These are phyloP conservation scores for Pseudogymnoascus sp. DNA, from an alignment of 2,329 filamentous ascomycete species.

Conservation along the genomic window DNA sequence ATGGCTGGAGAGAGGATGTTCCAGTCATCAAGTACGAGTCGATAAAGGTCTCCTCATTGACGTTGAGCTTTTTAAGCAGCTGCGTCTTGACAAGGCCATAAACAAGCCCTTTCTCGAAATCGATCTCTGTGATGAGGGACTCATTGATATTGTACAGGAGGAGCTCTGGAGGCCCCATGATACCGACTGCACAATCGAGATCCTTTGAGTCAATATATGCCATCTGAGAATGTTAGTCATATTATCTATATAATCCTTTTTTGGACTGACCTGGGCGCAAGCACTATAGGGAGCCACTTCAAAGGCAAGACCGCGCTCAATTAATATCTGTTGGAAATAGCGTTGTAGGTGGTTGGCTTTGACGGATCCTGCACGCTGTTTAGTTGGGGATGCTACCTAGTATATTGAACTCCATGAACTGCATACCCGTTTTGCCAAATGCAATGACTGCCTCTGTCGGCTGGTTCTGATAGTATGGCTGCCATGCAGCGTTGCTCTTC, in stretches of 20 bases:
- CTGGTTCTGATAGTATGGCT: slow-evolving; percentile 72
- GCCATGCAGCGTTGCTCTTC: slow-evolving; percentile 76
- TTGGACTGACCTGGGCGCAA: slow-evolving; percentile 64
- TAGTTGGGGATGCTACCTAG: slow-evolving; percentile 19
- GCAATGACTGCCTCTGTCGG: slow-evolving; percentile 73
- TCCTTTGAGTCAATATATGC: slow-evolving; percentile 68
- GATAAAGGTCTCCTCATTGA: slow-evolving; percentile 65
- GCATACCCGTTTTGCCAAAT: slow-evolving; percentile 75
- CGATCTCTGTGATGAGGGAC: slow-evolving; percentile 54
- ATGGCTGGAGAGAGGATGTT: slow-evolving; percentile 69
- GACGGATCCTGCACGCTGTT: slow-evolving; percentile 53
- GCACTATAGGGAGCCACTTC: slow-evolving; percentile 82
- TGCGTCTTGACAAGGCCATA: slow-evolving; percentile 56
- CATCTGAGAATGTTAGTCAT: slow-evolving; percentile 44
- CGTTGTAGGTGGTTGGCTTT: slow-evolving; percentile 66
- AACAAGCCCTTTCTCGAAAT: slow-evolving; percentile 64
- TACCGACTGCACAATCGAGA: slow-evolving; percentile 61
- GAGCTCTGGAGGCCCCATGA: slow-evolving; percentile 79
- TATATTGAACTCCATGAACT: slow-evolving; percentile 23
- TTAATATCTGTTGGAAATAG: slow-evolving; percentile 67
- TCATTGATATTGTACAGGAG: slow-evolving; percentile 80
- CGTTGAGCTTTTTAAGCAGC: slow-evolving; percentile 61
- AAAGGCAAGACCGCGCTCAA: slow-evolving; percentile 63
- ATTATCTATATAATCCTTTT: background rate
- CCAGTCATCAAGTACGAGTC: slow-evolving; percentile 80